Conservation (phyloP, 495 filamentous ascomycete species). For the Usnea hakonensis region DNA sequence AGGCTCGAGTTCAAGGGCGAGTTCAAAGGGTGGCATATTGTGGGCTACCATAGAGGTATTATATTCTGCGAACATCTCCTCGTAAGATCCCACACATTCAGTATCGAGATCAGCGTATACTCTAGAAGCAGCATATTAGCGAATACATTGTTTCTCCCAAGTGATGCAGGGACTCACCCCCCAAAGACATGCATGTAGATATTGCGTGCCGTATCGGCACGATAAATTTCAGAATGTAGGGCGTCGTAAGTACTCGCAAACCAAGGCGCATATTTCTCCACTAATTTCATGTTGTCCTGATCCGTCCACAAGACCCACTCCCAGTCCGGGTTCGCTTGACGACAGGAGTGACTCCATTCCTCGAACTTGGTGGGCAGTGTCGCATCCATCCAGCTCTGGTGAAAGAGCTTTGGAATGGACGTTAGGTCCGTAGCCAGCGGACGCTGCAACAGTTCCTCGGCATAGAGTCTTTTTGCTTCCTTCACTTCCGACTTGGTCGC, state of each 20-base stretch:
- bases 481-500: background rate
- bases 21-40: background rate
- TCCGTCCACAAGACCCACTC: constrained; percentile 28
- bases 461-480: constrained; percentile 13
- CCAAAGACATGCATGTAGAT: constrained; percentile 26
- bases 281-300: constrained; percentile 21
- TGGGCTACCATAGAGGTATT: constrained; percentile 12
- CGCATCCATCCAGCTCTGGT: constrained; percentile 23
- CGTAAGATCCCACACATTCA: constrained; percentile 22
- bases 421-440: constrained; percentile 15
- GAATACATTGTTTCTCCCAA: too few relatives aligned
- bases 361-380: constrained; percentile 23
- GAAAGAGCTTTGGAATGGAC: constrained; percentile 19
- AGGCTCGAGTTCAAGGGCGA: background rate
- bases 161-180: constrained; percentile 6
- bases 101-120: constrained; percentile 26
- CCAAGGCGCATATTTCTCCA: constrained; percentile 22
- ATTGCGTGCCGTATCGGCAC: constrained; percentile 20
- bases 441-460: constrained; percentile 15
- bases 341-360: constrained; percentile 22
- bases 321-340: constrained; percentile 21
- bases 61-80: constrained; percentile 16
- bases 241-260: constrained; percentile 17
- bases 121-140: constrained; percentile 3
- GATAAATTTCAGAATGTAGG: constrained; percentile 21